Base-by-base conservation (phyloP, 2,329 filamentous ascomycete species). In the Bipolaris bicolor region DNA sequence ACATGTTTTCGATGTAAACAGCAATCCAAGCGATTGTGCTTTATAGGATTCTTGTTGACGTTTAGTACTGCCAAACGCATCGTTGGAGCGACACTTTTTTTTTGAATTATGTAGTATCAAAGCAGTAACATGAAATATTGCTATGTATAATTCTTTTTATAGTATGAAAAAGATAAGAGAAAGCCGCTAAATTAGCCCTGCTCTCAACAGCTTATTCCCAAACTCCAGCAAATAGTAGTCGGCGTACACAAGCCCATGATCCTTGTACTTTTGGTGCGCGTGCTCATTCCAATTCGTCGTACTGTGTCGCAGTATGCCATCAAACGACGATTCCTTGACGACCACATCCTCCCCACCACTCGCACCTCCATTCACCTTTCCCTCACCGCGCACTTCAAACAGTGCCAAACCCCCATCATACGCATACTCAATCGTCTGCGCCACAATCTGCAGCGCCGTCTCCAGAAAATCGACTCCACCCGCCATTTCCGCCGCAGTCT, bases 201-300 rank as follows among this genome's bases (percentile, higher is more conserved):
- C 63, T 37, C 74, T 66, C 39, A 83, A 54, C n/a, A 83, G 60
- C 45, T 78, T 76, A 50, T 83, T 83, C 6, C 81, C 80, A 34
- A 80, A 74, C 31, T 81, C 69, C 13, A 83, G 55, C 31, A 82
- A 76, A 54, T 76, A 82, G 61, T 83, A 83, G 57, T 83, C 81
- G 0, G 81, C 81, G 63, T 83, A 83, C 0, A 83, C 80, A 18
- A 83, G 58, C 1, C 80, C 80, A 65, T 82, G 80, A 51, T 82
- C 71, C 5, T 76, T 75, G 67, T 80, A 81, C 33, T 76, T 73
- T 45, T 76, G 72, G 22, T 79, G 79, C 9, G 80, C 80, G 66
- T 78, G 77, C 57, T 79, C 73, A 44, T 79, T 80, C 60, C 81
- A 80, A 52, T 82, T 82, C 10, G 80, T 79, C 1, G 80, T 82